Evolutionary conservation across 108 stramenopile species (phyloP), one percentile per base, ranked within the genome.

Genomic region (Cyclostephanos tholiformis): DNA sequence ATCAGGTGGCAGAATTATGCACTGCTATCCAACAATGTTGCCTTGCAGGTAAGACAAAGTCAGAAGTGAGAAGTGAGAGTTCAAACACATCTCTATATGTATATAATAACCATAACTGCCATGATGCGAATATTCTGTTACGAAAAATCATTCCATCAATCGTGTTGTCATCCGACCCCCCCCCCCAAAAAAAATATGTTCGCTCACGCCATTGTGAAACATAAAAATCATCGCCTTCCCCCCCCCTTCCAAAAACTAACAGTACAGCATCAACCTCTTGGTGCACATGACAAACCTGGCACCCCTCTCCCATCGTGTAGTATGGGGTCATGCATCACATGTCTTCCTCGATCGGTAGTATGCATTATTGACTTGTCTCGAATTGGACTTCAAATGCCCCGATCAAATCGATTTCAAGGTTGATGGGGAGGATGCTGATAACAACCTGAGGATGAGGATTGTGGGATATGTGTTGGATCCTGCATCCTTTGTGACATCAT

Each of bases 301-400:
- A 39, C 86, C 92, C 61, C 90, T 95, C 71, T 92, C 95, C 44
- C 77, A 85, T 17, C 68, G 82, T 46, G 73, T n/a, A n/a, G n/a
- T 92, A 67, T 95, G 92, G 91, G 95, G 91, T n/a, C 85, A 83
- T 55, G 91, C 91, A 30, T 75, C 77, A 41, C 89, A 86, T 61
- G 50, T 76, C 41, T 82, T 92, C 58, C 66, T 74, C 52, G 88
- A 80, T 52, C 79, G 88, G 68, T 93, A n/a, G n/a, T n/a, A 89
- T 85, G 90, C 89, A 20, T 80, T 93, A 7, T 84, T 88, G 32
- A 88, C 92, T 23, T 85, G 91, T 55, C 91, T 92, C 63, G 87
- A 91, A 10, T 57, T 89, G 36, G 85, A 89, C 41, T 83, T 82
- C 48, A 71, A 80, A 52, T 74, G 82, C 58, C 69, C 85, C 43